Conservation (phyloP, 1,139 yeast species). For the Pneumocystis wakefieldiae region DNA sequence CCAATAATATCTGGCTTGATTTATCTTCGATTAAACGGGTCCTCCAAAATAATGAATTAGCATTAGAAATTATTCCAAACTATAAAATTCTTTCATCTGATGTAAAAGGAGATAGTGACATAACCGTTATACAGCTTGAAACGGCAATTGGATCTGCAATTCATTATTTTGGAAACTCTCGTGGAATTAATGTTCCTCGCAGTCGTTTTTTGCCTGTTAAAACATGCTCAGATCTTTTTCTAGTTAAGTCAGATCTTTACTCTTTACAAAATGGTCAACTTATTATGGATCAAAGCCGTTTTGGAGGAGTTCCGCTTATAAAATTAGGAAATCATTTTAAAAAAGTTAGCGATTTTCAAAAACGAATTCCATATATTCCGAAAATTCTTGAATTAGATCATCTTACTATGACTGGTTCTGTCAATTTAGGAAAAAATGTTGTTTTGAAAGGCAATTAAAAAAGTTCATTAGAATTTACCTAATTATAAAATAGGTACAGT, state of each 20-base stretch:
- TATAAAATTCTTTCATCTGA: constrained; percentile 53
- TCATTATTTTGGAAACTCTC: constrained; percentile 87
- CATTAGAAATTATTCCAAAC: constrained; percentile 92
- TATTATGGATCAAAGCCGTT: constrained; percentile 68
- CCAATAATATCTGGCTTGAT: constrained; percentile 95
- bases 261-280: constrained; percentile 83
- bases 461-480: not conserved
- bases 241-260: constrained; percentile 93
- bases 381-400: constrained; percentile 91
- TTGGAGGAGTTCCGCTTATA: constrained; percentile 86
- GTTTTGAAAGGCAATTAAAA: constrained; percentile 50
- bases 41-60: constrained; percentile 68
- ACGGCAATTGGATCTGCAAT: constrained; percentile 99
- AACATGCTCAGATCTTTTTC: constrained; percentile 84
- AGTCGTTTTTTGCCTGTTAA: constrained; percentile 95
- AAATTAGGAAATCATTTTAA: constrained; percentile 93
- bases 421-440: constrained; percentile 75
- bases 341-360: constrained; percentile 81
- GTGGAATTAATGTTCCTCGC: constrained; percentile 97
- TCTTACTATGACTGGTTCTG: constrained; percentile 94
- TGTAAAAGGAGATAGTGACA: constrained; percentile 20
- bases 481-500: constrained; percentile 43
- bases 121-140: constrained; percentile 82
- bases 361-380: constrained; percentile 90
- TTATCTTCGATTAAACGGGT: constrained; percentile 85